phyloP scores from a whole-genome alignment of 75 land plant species.

The Sequoiadendron giganteum region DNA sequence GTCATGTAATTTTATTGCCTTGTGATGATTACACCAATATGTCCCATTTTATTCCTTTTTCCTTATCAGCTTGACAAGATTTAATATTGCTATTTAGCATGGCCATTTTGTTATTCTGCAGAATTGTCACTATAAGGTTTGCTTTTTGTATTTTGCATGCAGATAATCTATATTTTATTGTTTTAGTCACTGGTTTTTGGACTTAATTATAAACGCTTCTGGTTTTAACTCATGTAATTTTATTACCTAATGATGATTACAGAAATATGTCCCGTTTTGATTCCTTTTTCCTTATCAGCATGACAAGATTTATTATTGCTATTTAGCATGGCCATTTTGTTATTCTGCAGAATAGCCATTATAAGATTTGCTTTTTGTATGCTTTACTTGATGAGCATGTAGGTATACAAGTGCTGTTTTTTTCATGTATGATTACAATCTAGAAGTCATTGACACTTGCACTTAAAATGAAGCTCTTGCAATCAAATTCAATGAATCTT shows the following conservation, averaged over 20 bases:
- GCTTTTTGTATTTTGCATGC: no score
- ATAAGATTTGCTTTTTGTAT: background rate
- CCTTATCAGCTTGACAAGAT: background rate
- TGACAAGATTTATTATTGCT: background rate
- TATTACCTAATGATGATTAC: background rate
- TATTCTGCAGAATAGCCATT: background rate
- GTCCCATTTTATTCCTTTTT: background rate
- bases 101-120: background rate
- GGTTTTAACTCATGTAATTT: background rate
- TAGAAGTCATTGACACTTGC: background rate
- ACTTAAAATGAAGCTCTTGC: background rate
- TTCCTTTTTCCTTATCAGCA: background rate
- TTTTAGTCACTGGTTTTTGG: background rate
- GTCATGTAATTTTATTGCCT: background rate
- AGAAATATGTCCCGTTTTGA: no score
- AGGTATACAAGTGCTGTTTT: background rate
- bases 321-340: background rate
- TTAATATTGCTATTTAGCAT: background rate
- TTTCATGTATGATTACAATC: background rate
- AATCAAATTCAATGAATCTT: background rate
- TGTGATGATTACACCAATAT: background rate
- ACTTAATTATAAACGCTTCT: background rate
- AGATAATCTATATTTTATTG: background rate
- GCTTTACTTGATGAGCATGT: background rate
- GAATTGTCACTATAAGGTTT: background rate